These are phyloP conservation scores for Colletotrichum sojae DNA, from an alignment of 2,329 filamentous ascomycete species.

Conservation along the genomic window DNA sequence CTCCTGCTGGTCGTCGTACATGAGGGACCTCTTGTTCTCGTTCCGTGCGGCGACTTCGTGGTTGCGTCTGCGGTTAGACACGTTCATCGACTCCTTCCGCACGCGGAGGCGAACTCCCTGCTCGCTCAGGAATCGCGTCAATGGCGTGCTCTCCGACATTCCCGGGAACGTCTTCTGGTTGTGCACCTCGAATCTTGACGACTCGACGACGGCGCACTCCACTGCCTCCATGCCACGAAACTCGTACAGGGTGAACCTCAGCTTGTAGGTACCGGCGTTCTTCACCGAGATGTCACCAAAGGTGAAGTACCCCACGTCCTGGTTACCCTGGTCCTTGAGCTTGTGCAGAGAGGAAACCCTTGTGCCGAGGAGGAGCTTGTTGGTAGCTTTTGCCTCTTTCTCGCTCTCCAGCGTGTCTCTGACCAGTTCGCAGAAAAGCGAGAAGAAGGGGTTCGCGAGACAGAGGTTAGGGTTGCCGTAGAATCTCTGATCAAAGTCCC, in stretches of 20 bases:
- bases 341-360: conserved; percentile 86
- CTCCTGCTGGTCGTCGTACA: too few species aligned
- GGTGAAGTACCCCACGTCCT: conserved; percentile 89
- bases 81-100: conserved; percentile 82
- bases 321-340: conserved; percentile 82
- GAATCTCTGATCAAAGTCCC: conserved; percentile 63
- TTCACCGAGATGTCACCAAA: conserved; percentile 90
- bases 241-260: conserved; percentile 85
- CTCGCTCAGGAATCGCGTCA: conserved; percentile 87
- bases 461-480: conserved; percentile 17
- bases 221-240: conserved; percentile 44
- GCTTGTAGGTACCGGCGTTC: conserved; percentile 77
- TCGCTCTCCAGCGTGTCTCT: conserved; percentile 55
- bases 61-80: conserved; percentile 60
- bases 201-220: conserved; percentile 60
- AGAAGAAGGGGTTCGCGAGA: conserved; percentile 62
- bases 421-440: conserved; percentile 61
- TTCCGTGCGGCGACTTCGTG: too few species aligned
- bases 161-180: conserved; percentile 81
- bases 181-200: conserved; percentile 77
- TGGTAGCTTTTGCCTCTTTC: conserved; percentile 32
- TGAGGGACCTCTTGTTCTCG: too few species aligned
- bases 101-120: conserved; percentile 88
- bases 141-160: conserved; percentile 82
- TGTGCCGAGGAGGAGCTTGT: conserved; percentile 76